phyloP scores from a whole-genome alignment of 2,329 filamentous ascomycete species.

The Exophiala sp. region DNA sequence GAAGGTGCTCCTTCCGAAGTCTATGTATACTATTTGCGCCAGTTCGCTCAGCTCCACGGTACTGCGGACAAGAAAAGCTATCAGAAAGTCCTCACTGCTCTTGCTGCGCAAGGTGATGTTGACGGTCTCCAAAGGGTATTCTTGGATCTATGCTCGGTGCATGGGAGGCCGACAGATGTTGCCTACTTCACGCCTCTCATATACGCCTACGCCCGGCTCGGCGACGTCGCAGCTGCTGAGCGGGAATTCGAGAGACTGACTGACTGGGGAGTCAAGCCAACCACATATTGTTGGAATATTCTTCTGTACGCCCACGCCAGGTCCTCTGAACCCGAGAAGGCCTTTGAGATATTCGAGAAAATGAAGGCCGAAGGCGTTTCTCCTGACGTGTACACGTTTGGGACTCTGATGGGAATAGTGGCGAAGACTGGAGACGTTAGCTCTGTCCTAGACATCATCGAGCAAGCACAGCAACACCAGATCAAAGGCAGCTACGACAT shows the following conservation, averaged over 20 bases:
- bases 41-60: slow-evolving; percentile 35
- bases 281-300: slow-evolving; percentile 65
- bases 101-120: slow-evolving; percentile 45
- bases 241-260: slow-evolving; percentile 58
- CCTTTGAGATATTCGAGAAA: slow-evolving; percentile 57
- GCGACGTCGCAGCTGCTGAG: slow-evolving; percentile 56
- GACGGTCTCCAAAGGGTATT: slow-evolving; percentile 43
- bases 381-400: slow-evolving; percentile 62
- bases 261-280: slow-evolving; percentile 53
- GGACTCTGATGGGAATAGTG: slow-evolving; percentile 66
- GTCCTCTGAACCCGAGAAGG: slow-evolving; percentile 60
- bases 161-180: slow-evolving; percentile 34
- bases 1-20: slow-evolving; percentile 9
- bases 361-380: slow-evolving; percentile 47
- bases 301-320: slow-evolving; percentile 66
- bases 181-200: slow-evolving; percentile 52
- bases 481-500: slow-evolving; percentile 53
- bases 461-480: slow-evolving; percentile 51
- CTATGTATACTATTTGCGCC: slow-evolving; percentile 39
- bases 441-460: slow-evolving; percentile 59
- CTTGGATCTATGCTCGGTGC: slow-evolving; percentile 36
- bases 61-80: slow-evolving; percentile 34
- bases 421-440: slow-evolving; percentile 67
- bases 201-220: slow-evolving; percentile 64
- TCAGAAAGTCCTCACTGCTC: slow-evolving; percentile 36